These are phyloP conservation scores for Metschnikowia shivogae DNA, from an alignment of 805 yeast genomes.

Conservation along the genomic window DNA sequence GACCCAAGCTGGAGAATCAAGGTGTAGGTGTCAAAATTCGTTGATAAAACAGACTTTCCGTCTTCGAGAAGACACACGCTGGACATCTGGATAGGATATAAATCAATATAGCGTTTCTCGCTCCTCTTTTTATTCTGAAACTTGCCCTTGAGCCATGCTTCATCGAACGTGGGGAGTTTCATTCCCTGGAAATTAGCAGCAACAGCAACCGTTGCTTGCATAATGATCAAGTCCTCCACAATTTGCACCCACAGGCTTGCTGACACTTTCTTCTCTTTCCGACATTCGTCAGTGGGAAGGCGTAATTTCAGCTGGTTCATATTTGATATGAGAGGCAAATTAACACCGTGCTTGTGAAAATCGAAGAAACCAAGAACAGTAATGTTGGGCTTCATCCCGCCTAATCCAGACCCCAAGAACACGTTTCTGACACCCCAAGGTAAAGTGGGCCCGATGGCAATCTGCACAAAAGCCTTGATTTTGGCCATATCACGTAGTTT, in stretches of 20 bases:
- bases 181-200: conserved; percentile 80
- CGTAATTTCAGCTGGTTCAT: conserved; percentile 17
- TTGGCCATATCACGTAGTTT: conserved; percentile 71
- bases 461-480: conserved; percentile 91
- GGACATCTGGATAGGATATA: conserved; percentile 97
- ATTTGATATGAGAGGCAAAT: conserved; percentile 23
- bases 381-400: conserved; percentile 97
- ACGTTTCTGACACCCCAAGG: conserved; percentile 96
- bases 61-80: conserved; percentile 65
- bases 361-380: conserved; percentile 90
- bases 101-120: conserved; percentile 62
- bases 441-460: conserved; percentile 79
- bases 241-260: conserved; percentile 87
- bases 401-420: conserved; percentile 90
- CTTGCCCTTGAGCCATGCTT: conserved; percentile 14
- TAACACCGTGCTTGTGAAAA: conserved; percentile 40
- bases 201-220: conserved; percentile 90
- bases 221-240: conserved; percentile 80
- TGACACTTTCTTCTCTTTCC: conserved; percentile 64
- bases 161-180: conserved; percentile 50
- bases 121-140: conserved; percentile 4
- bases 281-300: conserved; percentile 76
- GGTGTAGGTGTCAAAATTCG: conserved; percentile 94
- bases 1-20: conserved; percentile 92
- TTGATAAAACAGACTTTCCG: conserved; percentile 69